Conservation (phyloP, 768 basidiomycete species). For the Hygrocybe coccinea region DNA sequence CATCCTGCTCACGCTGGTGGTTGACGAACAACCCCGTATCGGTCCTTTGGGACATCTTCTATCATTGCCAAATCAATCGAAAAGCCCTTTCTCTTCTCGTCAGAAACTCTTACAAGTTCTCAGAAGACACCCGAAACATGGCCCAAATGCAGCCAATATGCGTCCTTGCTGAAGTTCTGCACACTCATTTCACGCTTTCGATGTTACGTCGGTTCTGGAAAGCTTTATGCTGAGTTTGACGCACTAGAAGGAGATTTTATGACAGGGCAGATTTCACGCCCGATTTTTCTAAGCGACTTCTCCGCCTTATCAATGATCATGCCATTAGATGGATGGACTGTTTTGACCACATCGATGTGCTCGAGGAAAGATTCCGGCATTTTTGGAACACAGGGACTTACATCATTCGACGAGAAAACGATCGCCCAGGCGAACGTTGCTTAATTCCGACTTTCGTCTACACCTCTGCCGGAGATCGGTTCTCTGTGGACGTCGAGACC, state of each 20-base stretch:
- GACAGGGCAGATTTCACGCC: conserved; percentile 17
- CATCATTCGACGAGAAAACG: conserved; percentile 18
- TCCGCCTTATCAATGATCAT: no score
- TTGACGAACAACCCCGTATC: conserved; percentile 26
- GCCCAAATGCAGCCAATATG: conserved; percentile 37
- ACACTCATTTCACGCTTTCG: conserved; percentile 35
- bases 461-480: conserved; percentile 34
- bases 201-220: conserved; percentile 41
- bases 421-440: conserved; percentile 21
- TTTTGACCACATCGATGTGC: background rate
- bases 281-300: conserved; percentile 8
- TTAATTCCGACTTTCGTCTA: conserved; percentile 48
- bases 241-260: conserved; percentile 19
- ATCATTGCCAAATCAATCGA: conserved; percentile 44
- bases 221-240: conserved; percentile 27
- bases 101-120: conserved; percentile 30
- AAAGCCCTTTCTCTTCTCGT: conserved; percentile 30
- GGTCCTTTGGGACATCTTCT: conserved; percentile 44
- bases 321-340: background rate
- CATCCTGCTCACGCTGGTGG: conserved; percentile 40
- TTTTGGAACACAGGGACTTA: conserved; percentile 44
- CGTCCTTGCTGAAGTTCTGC: conserved; percentile 33
- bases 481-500: conserved; percentile 41
- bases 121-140: conserved; percentile 33
- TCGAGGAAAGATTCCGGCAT: conserved; percentile 19